These are phyloP conservation scores for Amyloporia xantha DNA, from an alignment of 768 basidiomycete genomes.

Conservation along the genomic window DNA sequence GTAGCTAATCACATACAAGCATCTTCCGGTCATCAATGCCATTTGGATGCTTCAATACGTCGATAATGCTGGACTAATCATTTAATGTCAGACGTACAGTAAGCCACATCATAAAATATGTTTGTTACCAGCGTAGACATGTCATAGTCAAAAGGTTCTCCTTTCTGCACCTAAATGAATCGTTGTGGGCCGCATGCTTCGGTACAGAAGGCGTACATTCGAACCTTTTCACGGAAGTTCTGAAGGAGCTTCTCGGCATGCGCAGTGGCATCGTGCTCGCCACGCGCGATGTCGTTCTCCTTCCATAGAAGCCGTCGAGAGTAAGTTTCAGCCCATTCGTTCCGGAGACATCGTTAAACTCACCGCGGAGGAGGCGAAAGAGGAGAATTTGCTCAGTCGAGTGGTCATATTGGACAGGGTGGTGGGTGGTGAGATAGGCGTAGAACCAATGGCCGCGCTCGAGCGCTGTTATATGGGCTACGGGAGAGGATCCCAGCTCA, in stretches of 20 bases:
- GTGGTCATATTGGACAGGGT: background rate
- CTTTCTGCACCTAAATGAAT: slow-evolving; percentile 37
- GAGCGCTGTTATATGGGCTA: too few relatives aligned
- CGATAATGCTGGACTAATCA: slow-evolving; percentile 50
- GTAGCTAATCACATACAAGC: slow-evolving; percentile 39
- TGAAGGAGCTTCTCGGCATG: background rate
- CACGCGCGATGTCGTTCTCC: background rate
- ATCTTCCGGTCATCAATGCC: slow-evolving; percentile 74
- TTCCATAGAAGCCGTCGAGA: background rate
- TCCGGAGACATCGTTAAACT: too few relatives aligned
- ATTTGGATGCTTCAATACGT: slow-evolving; percentile 51
- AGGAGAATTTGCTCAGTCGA: background rate
- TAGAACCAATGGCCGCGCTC: too few relatives aligned
- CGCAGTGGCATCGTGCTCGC: background rate
- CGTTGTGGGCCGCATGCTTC: too few relatives aligned
- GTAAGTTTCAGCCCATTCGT: too few relatives aligned
- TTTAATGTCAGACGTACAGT: background rate
- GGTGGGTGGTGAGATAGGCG: too few relatives aligned
- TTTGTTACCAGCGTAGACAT: slow-evolving; percentile 37
- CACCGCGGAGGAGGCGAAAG: background rate
- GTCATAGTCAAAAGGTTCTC: slow-evolving; percentile 29
- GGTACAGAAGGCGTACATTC: too few relatives aligned
- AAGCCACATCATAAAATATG: background rate
- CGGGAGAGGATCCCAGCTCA: too few relatives aligned
- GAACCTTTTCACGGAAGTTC: background rate